A percentile compares a stretch with the other conserved stretches of the same genome.
Conservation (phyloP, 345 rosid genomes). For the Isatis tinctoria region DNA sequence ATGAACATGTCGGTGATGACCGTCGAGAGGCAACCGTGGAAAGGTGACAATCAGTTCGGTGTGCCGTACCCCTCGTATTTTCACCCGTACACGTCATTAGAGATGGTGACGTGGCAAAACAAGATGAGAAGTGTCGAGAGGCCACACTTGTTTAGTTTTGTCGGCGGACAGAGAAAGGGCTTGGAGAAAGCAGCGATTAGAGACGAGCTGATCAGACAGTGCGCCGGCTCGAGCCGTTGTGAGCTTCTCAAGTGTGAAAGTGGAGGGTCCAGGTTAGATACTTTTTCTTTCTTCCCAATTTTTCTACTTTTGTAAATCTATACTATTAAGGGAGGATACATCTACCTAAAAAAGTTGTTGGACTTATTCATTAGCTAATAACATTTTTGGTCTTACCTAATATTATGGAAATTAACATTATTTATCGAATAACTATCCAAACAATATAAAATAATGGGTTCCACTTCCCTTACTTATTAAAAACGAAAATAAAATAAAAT, state of each 20-base stretch:
- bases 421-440: too few species aligned
- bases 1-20: slow-evolving; percentile 52
- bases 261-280: slow-evolving; percentile 33
- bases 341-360: too few species aligned
- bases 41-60: slow-evolving; percentile 42
- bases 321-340: too few species aligned
- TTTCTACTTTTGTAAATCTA: background rate
- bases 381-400: too few species aligned
- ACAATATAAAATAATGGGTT: too few species aligned
- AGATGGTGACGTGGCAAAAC: slow-evolving; percentile 48
- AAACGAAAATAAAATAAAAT: too few species aligned
- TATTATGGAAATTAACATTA: too few species aligned
- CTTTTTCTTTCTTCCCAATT: background rate
- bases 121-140: slow-evolving; percentile 29
- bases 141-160: slow-evolving; percentile 45
- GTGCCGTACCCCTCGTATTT: slow-evolving; percentile 71
- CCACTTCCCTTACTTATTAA: too few species aligned
- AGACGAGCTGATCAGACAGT: slow-evolving; percentile 43
- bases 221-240: slow-evolving; percentile 35
- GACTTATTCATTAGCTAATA: too few species aligned
- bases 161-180: slow-evolving; percentile 45
- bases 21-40: slow-evolving; percentile 44
- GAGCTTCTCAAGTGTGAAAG: slow-evolving; percentile 41
- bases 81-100: slow-evolving; percentile 41
- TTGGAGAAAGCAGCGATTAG: slow-evolving; percentile 38